phyloP scores from a whole-genome alignment of 257 asterid species.

The Solanum peruvianum region DNA sequence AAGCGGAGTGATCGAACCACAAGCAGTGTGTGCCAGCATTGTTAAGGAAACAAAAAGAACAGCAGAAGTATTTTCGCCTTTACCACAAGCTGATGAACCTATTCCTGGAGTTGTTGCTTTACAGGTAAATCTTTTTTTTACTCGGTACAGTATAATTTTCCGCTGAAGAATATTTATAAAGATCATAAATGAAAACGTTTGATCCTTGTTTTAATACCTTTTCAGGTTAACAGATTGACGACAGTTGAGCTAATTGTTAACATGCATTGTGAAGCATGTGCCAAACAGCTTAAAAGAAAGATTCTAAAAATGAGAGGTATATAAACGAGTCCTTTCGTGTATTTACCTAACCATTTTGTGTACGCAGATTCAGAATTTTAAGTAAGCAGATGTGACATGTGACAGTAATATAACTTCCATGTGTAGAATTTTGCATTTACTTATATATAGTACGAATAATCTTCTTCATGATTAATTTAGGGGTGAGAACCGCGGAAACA shows the following conservation, averaged over 20 bases:
- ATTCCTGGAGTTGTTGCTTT: constrained; percentile 18
- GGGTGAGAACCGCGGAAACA: constrained; percentile 68
- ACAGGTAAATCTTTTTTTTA: constrained; percentile 26
- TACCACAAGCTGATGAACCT: constrained; percentile 54
- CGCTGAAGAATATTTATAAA: not conserved
- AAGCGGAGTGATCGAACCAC: constrained; percentile 65
- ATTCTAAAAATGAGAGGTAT: constrained; percentile 88
- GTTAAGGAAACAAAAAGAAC: constrained; percentile 49
- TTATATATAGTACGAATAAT: not conserved
- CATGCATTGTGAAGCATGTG: constrained; percentile 94
- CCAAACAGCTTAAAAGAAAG: constrained; percentile 65
- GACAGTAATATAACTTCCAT: not conserved
- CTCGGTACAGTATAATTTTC: not conserved
- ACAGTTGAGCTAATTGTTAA: constrained; percentile 59
- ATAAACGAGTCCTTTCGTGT: not conserved
- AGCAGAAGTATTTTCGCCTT: constrained; percentile 59
- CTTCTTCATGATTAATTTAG: constrained; percentile 12
- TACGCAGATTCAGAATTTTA: not conserved
- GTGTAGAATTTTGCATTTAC: not conserved
- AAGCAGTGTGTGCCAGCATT: constrained; percentile 49
- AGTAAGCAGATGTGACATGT: not conserved
- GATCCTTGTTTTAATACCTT: not conserved
- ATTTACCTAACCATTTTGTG: not conserved
- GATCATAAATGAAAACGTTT: not conserved
- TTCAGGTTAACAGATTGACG: constrained; percentile 48